Evolutionary conservation across 1,284 basidiomycete species (phyloP).

Genomic region (Pseudozyma sp.): DNA sequence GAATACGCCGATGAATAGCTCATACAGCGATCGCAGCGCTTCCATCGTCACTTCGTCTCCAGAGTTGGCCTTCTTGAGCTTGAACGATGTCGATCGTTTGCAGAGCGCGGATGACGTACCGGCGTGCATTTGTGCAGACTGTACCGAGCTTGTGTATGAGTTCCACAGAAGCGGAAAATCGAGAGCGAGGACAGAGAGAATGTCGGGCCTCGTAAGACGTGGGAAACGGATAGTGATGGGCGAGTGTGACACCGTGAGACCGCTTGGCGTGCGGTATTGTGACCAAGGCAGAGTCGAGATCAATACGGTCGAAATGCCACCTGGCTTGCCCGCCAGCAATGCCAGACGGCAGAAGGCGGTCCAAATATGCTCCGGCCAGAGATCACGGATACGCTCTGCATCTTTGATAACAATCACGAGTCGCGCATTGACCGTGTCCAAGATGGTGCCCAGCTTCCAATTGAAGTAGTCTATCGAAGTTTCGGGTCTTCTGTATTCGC

Average conservation of each 20-base stretch:
- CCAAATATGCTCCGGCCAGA: conserved; percentile 64
- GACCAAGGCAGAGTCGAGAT: conserved; percentile 56
- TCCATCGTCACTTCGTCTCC: conserved; percentile 19
- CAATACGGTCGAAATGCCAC: conserved; percentile 43
- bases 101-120: conserved; percentile 24
- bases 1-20: conserved; percentile 45
- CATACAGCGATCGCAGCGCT: conserved; percentile 31
- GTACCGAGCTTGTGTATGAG: conserved; percentile 32
- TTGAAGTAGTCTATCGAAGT: conserved; percentile 45
- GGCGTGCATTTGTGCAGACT: conserved; percentile 40
- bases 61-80: conserved; percentile 20
- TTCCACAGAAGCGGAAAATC: conserved; percentile 36
- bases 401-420: conserved; percentile 54
- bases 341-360: conserved; percentile 53
- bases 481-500: conserved; percentile 34
- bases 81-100: conserved; percentile 9
- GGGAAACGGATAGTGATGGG: conserved; percentile 54
- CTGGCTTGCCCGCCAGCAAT: conserved; percentile 30
- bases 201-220: conserved; percentile 43
- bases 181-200: conserved; percentile 42
- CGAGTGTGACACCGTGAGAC: conserved; percentile 42
- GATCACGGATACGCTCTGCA: conserved; percentile 59
- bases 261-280: conserved; percentile 49
- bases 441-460: conserved; percentile 22
- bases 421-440: conserved; percentile 15